A percentile compares a stretch with the other conserved stretches of the same genome.
Evolutionary conservation across 1,139 yeast genomes (phyloP).

Genomic region (Yamadazyma diddensiae): DNA sequence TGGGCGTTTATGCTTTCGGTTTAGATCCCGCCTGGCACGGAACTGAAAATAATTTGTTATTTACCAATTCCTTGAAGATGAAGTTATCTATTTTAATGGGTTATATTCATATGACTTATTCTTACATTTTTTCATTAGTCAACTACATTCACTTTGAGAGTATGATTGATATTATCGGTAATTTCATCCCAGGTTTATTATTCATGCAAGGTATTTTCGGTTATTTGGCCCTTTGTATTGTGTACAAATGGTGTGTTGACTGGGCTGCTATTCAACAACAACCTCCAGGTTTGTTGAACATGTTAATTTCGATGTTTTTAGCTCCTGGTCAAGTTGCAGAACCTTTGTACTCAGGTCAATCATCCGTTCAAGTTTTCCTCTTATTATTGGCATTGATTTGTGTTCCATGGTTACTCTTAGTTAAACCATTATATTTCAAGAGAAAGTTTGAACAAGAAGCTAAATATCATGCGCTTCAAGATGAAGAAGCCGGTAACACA

Average conservation of each 20-base stretch:
- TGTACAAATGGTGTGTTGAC: conserved; percentile 76
- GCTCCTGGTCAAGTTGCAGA: conserved; percentile 74
- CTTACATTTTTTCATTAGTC: conserved; percentile 64
- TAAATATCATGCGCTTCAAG: conserved; percentile 26
- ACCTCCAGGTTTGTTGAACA: conserved; percentile 78
- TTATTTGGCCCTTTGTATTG: conserved; percentile 65
- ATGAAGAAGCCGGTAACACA: conserved; percentile 22
- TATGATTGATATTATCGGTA: conserved; percentile 66
- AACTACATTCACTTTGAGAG: conserved; percentile 61
- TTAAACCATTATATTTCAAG: conserved; percentile 59
- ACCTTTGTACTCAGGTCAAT: conserved; percentile 62
- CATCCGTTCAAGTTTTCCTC: conserved; percentile 56
- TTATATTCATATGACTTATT: conserved; percentile 73
- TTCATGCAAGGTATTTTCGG: conserved; percentile 87
- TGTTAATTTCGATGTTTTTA: conserved; percentile 79
- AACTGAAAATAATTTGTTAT: conserved; percentile 68
- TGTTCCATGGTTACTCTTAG: conserved; percentile 72
- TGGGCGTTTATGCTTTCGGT: conserved; percentile 65
- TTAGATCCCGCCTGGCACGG: conserved; percentile 83
- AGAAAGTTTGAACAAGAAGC: conserved; percentile 43
- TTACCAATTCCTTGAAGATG: conserved; percentile 80
- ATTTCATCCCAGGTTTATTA: conserved; percentile 73
- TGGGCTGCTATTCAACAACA: conserved; percentile 68
- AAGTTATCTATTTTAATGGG: conserved; percentile 79
- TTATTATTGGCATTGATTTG: conserved; percentile 62